Evolutionary conservation across 768 basidiomycete species (phyloP), one percentile per base, ranked within the genome.

Genomic region (Calocybe gangraenosa): DNA sequence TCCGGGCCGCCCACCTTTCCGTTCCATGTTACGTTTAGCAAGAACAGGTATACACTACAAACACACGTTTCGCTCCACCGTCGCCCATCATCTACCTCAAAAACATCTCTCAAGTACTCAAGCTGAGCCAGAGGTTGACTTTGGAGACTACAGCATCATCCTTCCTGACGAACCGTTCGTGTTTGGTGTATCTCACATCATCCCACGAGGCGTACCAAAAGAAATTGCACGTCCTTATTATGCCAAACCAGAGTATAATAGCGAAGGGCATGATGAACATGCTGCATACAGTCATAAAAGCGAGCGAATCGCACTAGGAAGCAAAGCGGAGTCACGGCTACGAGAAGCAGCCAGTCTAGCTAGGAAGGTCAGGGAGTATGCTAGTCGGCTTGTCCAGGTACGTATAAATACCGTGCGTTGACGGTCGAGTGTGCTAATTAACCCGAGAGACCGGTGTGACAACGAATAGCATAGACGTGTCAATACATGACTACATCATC

Each of bases 401-500:
- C 33, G 66, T 52, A 7, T 5, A 11, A 28, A 11, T 6, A 6
- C 25, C 11, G 25, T 28, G 25, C 5, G 25, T n/a, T n/a, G 11
- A 28, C 25, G 6, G 11, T 28, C 25, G 25, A 32, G 9, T 33
- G 2, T 15, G 31, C 46, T 43, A 42, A 41, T 36, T 11, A 20
- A 46, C 28, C 31, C 30, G 34, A 7, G 45, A 90, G 88, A 69
- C 76, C 25, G 84, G 82, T 10, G 63, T 76, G 7, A 92, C 90
- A 3, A 95, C 93, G 7, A 75, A 84, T 44, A 64, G 65, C 10
- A 82, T 96, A 40, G 92, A 96, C 59, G 65, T 69, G 10, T 70
- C 73, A 1, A 67, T 94, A 31, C 92, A 94, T 46, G 71, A 84
- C 5, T 82, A 77, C 48, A 85, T 93, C 46, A 51, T 88, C 31